phyloP scores from a whole-genome alignment of 495 filamentous ascomycete genomes.

The Corynascus novoguineensis region DNA sequence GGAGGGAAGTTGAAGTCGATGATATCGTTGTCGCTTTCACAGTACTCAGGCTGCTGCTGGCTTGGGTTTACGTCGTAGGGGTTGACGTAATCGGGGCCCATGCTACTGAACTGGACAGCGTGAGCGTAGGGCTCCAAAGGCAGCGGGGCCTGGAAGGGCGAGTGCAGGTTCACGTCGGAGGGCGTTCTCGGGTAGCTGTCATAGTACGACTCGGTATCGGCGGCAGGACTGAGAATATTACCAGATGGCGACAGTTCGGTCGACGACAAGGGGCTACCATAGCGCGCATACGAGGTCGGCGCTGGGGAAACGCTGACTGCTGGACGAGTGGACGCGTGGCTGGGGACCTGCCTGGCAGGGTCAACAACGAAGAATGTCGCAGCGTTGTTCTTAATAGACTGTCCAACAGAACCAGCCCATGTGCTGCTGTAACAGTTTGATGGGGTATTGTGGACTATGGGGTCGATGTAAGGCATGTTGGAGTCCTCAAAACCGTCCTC shows the following conservation, averaged over 20 bases:
- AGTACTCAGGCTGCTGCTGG: conserved; percentile 29
- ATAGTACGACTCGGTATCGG: conserved; percentile 36
- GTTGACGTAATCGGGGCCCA: conserved; percentile 32
- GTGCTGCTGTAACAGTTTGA: not conserved
- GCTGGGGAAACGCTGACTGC: conserved; percentile 18
- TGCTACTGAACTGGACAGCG: conserved; percentile 26
- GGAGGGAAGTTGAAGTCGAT: conserved; percentile 15
- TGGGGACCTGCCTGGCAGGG: conserved; percentile 3
- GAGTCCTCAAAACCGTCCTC: conserved; percentile 7
- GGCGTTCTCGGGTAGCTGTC: conserved; percentile 33
- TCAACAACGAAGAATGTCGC: conserved; percentile 21
- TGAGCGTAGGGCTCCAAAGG: conserved; percentile 19
- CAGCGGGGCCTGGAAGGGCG: conserved; percentile 18
- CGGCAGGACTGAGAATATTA: conserved; percentile 32
- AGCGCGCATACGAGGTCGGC: conserved; percentile 24
- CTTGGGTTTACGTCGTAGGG: conserved; percentile 35
- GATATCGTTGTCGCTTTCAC: conserved; percentile 25
- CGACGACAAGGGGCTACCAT: conserved; percentile 32
- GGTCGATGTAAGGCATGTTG: conserved; percentile 20
- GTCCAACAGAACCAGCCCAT: conserved; percentile 23
- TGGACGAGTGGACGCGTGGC: conserved; percentile 15
- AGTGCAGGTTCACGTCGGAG: conserved; percentile 28
- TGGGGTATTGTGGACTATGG: conserved; percentile 17
- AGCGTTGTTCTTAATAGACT: conserved; percentile 28
- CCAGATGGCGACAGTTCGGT: conserved; percentile 34